Base-by-base conservation (phyloP, 345 rosid genomes). In the Chamaenerion angustifolium region DNA sequence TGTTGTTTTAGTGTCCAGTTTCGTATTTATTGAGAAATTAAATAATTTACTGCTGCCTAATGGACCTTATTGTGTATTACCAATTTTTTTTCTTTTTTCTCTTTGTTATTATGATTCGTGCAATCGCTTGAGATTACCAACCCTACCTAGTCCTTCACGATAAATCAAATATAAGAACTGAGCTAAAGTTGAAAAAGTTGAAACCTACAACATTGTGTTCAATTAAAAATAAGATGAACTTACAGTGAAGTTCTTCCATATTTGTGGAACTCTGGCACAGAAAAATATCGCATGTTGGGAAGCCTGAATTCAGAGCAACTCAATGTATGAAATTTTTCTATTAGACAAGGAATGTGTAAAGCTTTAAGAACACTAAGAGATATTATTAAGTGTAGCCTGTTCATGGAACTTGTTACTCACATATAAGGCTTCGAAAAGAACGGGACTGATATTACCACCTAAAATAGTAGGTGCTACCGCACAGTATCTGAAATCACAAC, bases 211-310 rank as follows among this genome's bases (percentile, higher is more conserved):
- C 43, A 25, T 10, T 43, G 40, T 21, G 31, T 23, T 13, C 13
- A 17, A 46, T 8, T 1, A 19, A 46, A 21, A 3, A 45, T 31
- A 1, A 23, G 49, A 37, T 13, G 8, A 48, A 73, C 95, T 82
- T 63, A 86, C 89, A 52, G 64, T 68, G 66, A 82, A 80, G 73
- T 87, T 87, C 68, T 71, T 62, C 98, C 85, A 87, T 67, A 92
- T 92, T 60, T 84, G 98, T 16, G 98, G 98, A 44, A 92, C 81
- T 74, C 87, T 75, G 37, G 96, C 94, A 75, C 64, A 78, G 67
- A 92, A 83, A 64, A 92, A 92, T 21, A 87, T 74, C 9, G 87
- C 96, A 75, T 92, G 98, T 57, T 92, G 98, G 43, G 89, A 92
- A 48, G 85, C 93, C 98, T 90, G 87, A 56, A 75, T 56, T 31